Percentiles rank a stretch among this genome's conserved stretches.
phyloP scores from a whole-genome alignment of 163 green algal species.

The Trebouxiophyceae sp. region DNA sequence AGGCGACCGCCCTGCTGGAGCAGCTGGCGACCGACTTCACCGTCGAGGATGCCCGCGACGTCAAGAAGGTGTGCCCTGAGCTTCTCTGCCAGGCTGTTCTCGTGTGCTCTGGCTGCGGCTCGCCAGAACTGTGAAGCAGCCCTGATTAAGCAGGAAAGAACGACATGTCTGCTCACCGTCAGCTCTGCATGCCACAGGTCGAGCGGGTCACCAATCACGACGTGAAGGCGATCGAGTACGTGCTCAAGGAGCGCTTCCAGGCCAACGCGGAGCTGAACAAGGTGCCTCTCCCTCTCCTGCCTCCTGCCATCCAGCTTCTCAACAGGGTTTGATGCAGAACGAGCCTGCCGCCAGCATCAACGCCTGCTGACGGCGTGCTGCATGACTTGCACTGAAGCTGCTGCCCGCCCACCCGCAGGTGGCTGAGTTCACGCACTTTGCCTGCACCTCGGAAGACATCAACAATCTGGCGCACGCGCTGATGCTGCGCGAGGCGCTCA shows the following conservation, averaged over 20 bases:
- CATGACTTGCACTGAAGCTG: no score
- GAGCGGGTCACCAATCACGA: slow-evolving; percentile 98
- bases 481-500: slow-evolving; percentile 86
- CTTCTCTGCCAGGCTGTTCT: neutral
- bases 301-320: neutral
- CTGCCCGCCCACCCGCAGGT: no score
- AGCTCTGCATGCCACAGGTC: no score
- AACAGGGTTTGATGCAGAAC: no score
- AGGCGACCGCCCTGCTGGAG: slow-evolving; percentile 74
- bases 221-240: slow-evolving; percentile 99
- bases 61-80: slow-evolving; percentile 42
- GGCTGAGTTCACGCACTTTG: slow-evolving; percentile 99
- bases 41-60: slow-evolving; percentile 49
- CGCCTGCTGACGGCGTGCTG: no score
- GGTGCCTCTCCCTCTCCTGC: slow-evolving; percentile 5
- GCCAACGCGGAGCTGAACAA: slow-evolving; percentile 53
- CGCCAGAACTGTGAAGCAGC: no score
- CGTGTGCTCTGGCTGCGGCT: no score
- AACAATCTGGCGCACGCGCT: slow-evolving; percentile 98
- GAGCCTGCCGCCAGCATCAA: neutral
- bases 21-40: slow-evolving; percentile 53
- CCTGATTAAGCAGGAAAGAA: no score
- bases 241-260: slow-evolving; percentile 79
- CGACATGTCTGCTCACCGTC: no score
- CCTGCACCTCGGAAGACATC: slow-evolving; percentile 98